Conservation (phyloP, 495 filamentous ascomycete genomes). For the Aspergillus nanangensis region DNA sequence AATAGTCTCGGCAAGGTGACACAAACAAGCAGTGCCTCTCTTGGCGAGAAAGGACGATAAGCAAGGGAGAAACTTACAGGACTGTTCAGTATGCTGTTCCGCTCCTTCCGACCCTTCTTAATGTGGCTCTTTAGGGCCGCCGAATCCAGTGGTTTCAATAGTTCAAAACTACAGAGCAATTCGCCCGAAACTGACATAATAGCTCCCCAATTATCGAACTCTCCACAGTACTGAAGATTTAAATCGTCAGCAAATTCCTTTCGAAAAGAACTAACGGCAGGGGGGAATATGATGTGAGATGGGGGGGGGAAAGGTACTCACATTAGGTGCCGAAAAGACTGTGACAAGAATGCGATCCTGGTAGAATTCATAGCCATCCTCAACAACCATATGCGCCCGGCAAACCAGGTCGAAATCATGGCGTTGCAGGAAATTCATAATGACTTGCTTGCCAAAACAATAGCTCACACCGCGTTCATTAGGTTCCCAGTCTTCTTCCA, state of each 20-base stretch:
- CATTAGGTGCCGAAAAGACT: constrained; percentile 96
- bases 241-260: constrained; percentile 14
- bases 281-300: background rate
- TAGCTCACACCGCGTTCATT: constrained; percentile 98
- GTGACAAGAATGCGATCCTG: constrained; percentile 93
- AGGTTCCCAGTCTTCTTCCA: constrained; percentile 96
- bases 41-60: constrained; percentile 22
- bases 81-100: constrained; percentile 88
- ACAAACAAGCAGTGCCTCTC: constrained; percentile 16
- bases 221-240: constrained; percentile 79
- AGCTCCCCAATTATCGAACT: constrained; percentile 99
- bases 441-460: constrained; percentile 98
- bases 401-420: constrained; percentile 98
- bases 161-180: constrained; percentile 93
- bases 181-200: constrained; percentile 97
- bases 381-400: constrained; percentile 98
- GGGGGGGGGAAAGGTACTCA: constrained; percentile 45
- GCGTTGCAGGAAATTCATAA: constrained; percentile 88
- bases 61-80: constrained; percentile 60
- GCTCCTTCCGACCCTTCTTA: constrained; percentile 92
- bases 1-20: constrained; percentile 23
- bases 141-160: constrained; percentile 96
- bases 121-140: constrained; percentile 97
- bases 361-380: constrained; percentile 99
- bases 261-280: too few relatives aligned